Evolutionary conservation across 148 eudicot species (phyloP).

Genomic region (Euryodendron excelsum): DNA sequence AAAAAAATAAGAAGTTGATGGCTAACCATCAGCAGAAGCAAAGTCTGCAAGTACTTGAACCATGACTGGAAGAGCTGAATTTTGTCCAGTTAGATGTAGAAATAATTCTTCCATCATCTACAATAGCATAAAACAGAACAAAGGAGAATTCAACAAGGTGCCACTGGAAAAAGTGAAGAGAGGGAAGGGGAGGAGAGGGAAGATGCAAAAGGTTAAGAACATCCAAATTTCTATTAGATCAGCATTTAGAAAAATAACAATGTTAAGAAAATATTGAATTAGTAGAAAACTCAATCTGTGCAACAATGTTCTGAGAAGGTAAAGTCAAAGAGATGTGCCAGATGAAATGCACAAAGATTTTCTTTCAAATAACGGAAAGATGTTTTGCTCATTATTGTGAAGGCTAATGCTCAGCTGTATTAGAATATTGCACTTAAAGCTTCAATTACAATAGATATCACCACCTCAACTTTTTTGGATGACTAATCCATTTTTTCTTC

Average conservation of each 20-base stretch:
- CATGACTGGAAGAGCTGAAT: slow-evolving; percentile 89
- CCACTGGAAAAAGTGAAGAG: neutral
- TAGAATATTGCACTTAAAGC: neutral
- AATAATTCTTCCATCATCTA: slow-evolving; percentile 98
- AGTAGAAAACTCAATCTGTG: neutral
- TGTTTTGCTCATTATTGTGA: neutral
- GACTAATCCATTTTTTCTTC: neutral
- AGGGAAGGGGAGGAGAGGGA: neutral
- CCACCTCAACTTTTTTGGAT: neutral
- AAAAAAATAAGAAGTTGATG: neutral
- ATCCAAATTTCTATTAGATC: neutral
- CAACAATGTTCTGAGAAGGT: neutral
- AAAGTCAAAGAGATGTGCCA: neutral
- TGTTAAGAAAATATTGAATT: neutral
- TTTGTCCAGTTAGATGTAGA: slow-evolving; percentile 73
- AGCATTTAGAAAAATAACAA: neutral
- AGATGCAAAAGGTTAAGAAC: neutral
- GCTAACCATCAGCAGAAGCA: slow-evolving; percentile 77
- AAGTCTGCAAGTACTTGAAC: slow-evolving; percentile 92
- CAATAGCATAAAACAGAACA: slow-evolving; percentile 10
- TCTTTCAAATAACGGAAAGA: neutral
- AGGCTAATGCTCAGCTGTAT: neutral
- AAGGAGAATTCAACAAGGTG: neutral
- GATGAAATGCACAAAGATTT: neutral
- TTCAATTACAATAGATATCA: neutral